A percentile compares a stretch with the other conserved stretches of the same genome.
Evolutionary conservation across 116 monocot genomes (phyloP).

Genomic region (Papilionanthe hybrid): DNA sequence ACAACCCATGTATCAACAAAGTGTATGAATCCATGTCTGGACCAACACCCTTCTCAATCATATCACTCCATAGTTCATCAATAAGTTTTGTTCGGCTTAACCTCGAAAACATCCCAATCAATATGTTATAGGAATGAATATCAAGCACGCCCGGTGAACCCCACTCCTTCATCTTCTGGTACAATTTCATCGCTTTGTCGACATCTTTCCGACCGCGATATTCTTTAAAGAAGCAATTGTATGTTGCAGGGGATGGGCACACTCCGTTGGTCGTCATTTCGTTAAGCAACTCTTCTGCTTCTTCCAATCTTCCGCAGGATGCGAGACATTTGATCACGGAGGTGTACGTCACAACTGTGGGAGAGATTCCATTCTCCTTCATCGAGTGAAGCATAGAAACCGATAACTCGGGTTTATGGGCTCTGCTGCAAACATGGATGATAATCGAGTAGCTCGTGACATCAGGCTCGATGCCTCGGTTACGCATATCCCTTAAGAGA

Average conservation of each 20-base stretch:
- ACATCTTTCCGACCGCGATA: slow-evolving; percentile 81
- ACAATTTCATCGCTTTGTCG: slow-evolving; percentile 47
- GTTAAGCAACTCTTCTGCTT: slow-evolving; percentile 66
- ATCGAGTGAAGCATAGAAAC: slow-evolving; percentile 49
- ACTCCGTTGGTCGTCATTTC: slow-evolving; percentile 66
- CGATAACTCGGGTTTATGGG: slow-evolving; percentile 77
- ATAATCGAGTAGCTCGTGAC: slow-evolving; percentile 86
- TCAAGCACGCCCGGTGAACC: slow-evolving; percentile 36
- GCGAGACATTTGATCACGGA: slow-evolving; percentile 89
- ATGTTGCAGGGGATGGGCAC: slow-evolving; percentile 60
- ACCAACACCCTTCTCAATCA: slow-evolving; percentile 52
- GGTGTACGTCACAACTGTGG: slow-evolving; percentile 83
- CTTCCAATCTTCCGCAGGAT: slow-evolving; percentile 83
- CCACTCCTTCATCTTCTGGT: slow-evolving; percentile 65
- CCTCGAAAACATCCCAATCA: slow-evolving; percentile 66
- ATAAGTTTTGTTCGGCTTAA: slow-evolving; percentile 33
- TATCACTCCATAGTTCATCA: slow-evolving; percentile 75
- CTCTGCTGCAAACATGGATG: slow-evolving; percentile 91
- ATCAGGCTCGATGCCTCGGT: slow-evolving; percentile 80
- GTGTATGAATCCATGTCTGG: slow-evolving; percentile 93
- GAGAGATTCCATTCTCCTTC: slow-evolving; percentile 78
- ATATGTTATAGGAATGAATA: slow-evolving; percentile 71
- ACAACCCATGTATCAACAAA: slow-evolving; percentile 69
- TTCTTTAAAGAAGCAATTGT: slow-evolving; percentile 95
- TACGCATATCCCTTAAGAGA: slow-evolving; percentile 64